Percentiles rank a stretch among this genome's conserved stretches.
phyloP scores from a whole-genome alignment of 2,329 filamentous ascomycete species.

The Emericellopsis atlantica region DNA sequence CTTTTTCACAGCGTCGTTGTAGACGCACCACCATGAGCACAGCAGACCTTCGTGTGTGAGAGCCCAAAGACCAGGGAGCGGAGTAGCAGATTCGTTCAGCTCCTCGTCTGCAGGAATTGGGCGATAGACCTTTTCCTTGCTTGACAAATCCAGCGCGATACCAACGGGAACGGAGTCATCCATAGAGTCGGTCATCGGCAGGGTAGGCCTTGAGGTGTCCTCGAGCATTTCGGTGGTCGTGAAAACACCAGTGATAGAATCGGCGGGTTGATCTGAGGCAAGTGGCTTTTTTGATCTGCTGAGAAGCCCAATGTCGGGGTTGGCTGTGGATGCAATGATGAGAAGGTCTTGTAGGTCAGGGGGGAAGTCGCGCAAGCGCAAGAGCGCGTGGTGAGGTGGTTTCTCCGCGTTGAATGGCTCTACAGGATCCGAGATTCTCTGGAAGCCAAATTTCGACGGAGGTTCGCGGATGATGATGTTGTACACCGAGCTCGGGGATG shows the following conservation, averaged over 20 bases:
- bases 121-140: conserved; percentile 62
- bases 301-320: conserved; percentile 66
- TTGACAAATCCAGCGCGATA: conserved; percentile 71
- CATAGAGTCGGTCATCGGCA: conserved; percentile 53
- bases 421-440: conserved; percentile 64
- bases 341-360: conserved; percentile 72
- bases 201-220: conserved; percentile 61
- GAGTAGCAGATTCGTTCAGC: conserved; percentile 64
- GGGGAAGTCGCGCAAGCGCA: conserved; percentile 67
- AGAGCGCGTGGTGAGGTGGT: conserved; percentile 63
- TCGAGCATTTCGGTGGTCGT: conserved; percentile 59
- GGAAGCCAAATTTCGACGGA: conserved; percentile 51
- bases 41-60: conserved; percentile 84
- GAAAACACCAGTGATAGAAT: conserved; percentile 54
- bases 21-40: conserved; percentile 82
- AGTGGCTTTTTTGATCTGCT: conserved; percentile 61
- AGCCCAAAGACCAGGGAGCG: conserved; percentile 72
- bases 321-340: conserved; percentile 69
- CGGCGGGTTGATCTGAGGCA: conserved; percentile 43
- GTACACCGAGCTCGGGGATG: conserved; percentile 55
- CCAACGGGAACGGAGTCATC: conserved; percentile 69
- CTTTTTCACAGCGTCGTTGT: conserved; percentile 70
- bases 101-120: conserved; percentile 68
- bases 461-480: conserved; percentile 63
- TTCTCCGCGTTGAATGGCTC: conserved; percentile 55